Conservation (phyloP, 2,329 filamentous ascomycete species). For the Davidsoniella eucalypti region DNA sequence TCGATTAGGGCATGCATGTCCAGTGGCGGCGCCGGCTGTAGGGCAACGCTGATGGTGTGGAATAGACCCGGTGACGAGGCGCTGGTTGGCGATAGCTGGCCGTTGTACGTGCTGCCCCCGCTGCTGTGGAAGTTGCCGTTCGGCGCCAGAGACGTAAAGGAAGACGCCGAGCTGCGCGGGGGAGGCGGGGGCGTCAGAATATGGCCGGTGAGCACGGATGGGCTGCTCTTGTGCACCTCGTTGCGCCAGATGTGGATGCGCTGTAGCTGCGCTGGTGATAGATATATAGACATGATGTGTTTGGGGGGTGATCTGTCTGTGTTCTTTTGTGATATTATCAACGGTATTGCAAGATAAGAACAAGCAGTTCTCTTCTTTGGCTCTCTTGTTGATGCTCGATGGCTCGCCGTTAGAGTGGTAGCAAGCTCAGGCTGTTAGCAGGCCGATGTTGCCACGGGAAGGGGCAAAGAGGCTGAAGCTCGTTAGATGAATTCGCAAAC, state of each 20-base stretch:
- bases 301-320: background rate
- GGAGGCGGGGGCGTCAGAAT: constrained; percentile 16
- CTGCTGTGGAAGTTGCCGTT: constrained; percentile 13
- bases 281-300: constrained; percentile 10
- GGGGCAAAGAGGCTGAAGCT: no score
- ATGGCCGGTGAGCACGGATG: constrained; percentile 20
- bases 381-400: no score
- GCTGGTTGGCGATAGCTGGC: constrained; percentile 12
- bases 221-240: constrained; percentile 27
- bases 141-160: constrained; percentile 17
- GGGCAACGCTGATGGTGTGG: constrained; percentile 17
- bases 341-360: no score
- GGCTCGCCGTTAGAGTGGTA: no score
- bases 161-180: constrained; percentile 20
- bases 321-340: background rate
- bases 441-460: no score
- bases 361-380: no score
- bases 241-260: constrained; percentile 34
- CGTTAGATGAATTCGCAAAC: no score
- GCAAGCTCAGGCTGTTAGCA: no score
- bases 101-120: background rate
- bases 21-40: constrained; percentile 16
- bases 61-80: constrained; percentile 17
- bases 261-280: constrained; percentile 18
- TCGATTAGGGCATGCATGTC: constrained; percentile 13